Evolutionary conservation across 129 eudicot genomes (phyloP), one percentile per base, ranked within the genome.

Genomic region (Calendula officinalis): DNA sequence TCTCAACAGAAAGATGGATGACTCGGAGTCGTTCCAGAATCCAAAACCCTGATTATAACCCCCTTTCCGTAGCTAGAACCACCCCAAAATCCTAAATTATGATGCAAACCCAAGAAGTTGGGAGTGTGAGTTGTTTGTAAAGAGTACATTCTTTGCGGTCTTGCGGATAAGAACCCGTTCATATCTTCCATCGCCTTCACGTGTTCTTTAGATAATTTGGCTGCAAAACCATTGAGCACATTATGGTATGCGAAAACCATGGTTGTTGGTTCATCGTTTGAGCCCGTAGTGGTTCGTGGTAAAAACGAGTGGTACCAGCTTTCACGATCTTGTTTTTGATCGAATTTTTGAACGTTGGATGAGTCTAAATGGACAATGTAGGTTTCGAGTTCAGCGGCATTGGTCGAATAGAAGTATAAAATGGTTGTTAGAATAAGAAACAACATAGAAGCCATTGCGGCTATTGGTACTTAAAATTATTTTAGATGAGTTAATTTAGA

Each of bases 201-300:
- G 9, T 88, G 82, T 4, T 81, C 81, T 0, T 57, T 16, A 0
- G 89, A 32, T 14, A 88, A 49, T 48, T 71, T 82, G 3, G 91
- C 96, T n/a, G 96, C 87, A 33, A 88, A 88, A 33, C 91, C 96
- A 1, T 34, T 75, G 8, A 82, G 32, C 22, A 82, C 86, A n/a
- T 81, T 63, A 27, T 62, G 84, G 7, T 87, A 87, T 6, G 79
- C 60, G 39, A 78, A 66, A 13, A 87, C 52, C 67, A 83, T 44
- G 27, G 65, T 40, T 7, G 72, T 37, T 11, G 11, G 43, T 4
- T 35, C 62, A 2, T 73, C 57, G 2, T 53, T 62, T 33, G 57
- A 46, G 0, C 39, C 46, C 40, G 43, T 1, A 5, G 59, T 46
- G 39, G 78, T 27, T 50, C 9, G 37, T 1, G 83, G 77, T 47